phyloP scores from a whole-genome alignment of 805 yeast genomes.

The Myxozyma kluyveri region DNA sequence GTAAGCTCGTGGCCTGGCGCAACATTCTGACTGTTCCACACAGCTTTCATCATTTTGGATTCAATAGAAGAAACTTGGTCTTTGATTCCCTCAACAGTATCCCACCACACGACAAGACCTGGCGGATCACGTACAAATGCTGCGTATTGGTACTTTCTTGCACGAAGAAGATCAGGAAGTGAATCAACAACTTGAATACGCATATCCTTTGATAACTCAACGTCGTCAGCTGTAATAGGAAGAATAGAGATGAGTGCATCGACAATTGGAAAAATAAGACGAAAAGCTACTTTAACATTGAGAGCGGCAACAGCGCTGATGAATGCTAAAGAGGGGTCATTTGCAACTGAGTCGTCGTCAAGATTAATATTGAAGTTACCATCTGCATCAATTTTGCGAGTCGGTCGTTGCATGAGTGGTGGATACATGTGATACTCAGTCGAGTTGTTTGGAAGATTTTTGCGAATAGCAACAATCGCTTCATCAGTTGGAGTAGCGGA shows the following conservation, averaged over 20 bases:
- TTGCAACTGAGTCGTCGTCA: too few species aligned
- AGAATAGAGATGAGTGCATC: background rate
- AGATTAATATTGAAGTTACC: too few species aligned
- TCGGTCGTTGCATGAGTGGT: too few species aligned
- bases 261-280: background rate
- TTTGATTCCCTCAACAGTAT: background rate
- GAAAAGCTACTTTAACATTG: background rate
- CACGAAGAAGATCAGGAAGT: background rate
- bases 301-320: too few species aligned
- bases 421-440: too few species aligned
- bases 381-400: too few species aligned
- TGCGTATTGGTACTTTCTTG: background rate
- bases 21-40: background rate
- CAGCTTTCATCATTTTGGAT: too few species aligned
- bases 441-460: slow-evolving; percentile 1
- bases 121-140: background rate
- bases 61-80: background rate
- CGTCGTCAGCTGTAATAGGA: background rate
- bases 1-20: too few species aligned
- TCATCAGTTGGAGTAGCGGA: background rate
- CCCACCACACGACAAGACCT: background rate
- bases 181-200: background rate
- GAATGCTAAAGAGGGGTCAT: too few species aligned
- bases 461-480: slow-evolving; percentile 6
- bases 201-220: background rate